Evolutionary conservation across 2,329 filamentous ascomycete species (phyloP).

Genomic region (Cercospora brassicicola): DNA sequence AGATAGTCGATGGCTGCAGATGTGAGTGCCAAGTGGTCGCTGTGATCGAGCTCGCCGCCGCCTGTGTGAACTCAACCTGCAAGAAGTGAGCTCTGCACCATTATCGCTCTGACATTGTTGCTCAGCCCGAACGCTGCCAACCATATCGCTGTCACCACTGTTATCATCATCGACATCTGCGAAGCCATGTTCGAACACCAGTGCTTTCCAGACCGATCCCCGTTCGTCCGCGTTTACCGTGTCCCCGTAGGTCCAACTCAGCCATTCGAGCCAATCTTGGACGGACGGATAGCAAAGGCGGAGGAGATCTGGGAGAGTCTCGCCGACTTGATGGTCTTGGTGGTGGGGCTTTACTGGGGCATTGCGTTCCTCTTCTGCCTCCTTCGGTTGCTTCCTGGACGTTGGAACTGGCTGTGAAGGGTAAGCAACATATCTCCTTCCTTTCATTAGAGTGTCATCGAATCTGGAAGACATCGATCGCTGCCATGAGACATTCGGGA

Average conservation of each 20-base stretch:
- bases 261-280: neutral
- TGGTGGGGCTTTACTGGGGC: neutral
- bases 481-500: neutral
- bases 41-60: neutral
- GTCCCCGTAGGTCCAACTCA: neutral
- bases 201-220: constrained; percentile 3
- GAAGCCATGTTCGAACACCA: constrained; percentile 4
- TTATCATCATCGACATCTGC: neutral
- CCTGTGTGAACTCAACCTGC: neutral
- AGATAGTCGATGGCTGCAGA: neutral
- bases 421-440: neutral
- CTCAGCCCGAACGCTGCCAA: neutral
- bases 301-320: neutral
- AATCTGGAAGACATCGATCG: neutral
- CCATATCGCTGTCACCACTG: neutral
- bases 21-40: neutral
- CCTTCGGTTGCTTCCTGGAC: neutral
- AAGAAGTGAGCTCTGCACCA: neutral
- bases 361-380: neutral
- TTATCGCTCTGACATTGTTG: neutral
- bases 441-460: neutral
- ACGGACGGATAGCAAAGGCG: neutral
- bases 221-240: constrained; percentile 6
- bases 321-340: neutral
- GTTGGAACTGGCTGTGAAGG: neutral